Base-by-base conservation (phyloP, 345 rosid species). In the Populus ilicifolia region DNA sequence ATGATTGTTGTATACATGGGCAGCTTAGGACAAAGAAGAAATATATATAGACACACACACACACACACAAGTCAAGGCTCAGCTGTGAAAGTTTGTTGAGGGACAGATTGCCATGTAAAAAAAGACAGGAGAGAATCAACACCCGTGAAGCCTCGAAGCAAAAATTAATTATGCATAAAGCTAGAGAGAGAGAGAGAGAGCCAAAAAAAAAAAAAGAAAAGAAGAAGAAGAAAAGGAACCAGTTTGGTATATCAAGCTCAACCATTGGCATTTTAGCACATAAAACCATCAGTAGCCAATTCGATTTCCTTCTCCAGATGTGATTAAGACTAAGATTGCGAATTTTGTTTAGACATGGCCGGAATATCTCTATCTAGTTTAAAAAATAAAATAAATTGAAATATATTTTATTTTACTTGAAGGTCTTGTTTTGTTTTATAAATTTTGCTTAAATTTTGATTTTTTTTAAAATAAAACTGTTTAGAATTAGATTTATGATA, bases 61-160 rank as follows among this genome's bases (percentile, higher is more conserved):
- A 27, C 62, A 79, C 61, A 72, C n/a, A 69, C n/a, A 69, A 64
- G 67, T 33, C 61, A 76, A 41, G 30, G 21, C 23, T 0, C 52
- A 23, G 67, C 17, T 27, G 65, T 52, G 65, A 65, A 62, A 62
- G 69, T 59, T 56, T 44, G 64, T 12, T 66, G 78, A 79, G 79
- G 85, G 81, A 56, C 77, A 71, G 71, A 50, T 72, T 36, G 67
- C 68, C 79, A 48, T 29, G 39, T 65, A 18, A 29, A 44, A 35
- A 9, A 3, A 56, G 3, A 21, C 3, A 5, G 69, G 67, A 46
- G 38, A 72, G 84, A 77, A 84, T 81, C 80, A 69, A 75, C 48
- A 71, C 92, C 92, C 88, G 89, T 86, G 89, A 85, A 23, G 29
- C 64, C 25, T 25, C 64, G 23, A 23, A 23, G 25, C 14, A 25